phyloP scores from a whole-genome alignment of 2,329 filamentous ascomycete genomes.

The Periglandula ipomoeae region DNA sequence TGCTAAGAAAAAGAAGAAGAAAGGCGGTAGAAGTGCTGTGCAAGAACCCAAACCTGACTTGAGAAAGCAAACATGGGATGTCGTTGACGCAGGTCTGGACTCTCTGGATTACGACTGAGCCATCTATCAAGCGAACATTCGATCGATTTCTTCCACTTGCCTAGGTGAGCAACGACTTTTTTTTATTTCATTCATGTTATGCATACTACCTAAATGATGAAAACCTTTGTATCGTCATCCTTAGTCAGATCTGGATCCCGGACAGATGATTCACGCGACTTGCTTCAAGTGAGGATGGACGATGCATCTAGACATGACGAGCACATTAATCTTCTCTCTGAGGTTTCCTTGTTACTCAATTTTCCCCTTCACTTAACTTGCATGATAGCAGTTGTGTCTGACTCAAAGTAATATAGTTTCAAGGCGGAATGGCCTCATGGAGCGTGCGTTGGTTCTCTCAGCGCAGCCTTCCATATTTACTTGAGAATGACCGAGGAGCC shows the following conservation, averaged over 20 bases:
- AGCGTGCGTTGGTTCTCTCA: neutral
- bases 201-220: constrained; percentile 63
- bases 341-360: constrained; percentile 14
- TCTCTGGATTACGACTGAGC: constrained; percentile 51
- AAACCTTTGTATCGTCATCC: constrained; percentile 87
- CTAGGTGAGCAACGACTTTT: constrained; percentile 21
- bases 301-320: constrained; percentile 34
- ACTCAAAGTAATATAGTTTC: no score
- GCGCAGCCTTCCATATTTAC: no score
- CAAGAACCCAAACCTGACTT: constrained; percentile 49
- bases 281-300: constrained; percentile 20
- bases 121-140: neutral
- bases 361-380: neutral
- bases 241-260: constrained; percentile 61
- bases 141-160: no score
- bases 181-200: neutral
- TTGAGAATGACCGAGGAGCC: no score
- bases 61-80: constrained; percentile 58
- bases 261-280: constrained; percentile 23
- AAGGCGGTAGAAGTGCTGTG: constrained; percentile 27
- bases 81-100: constrained; percentile 52
- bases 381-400: neutral
- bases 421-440: no score
- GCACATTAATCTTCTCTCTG: constrained; percentile 48
- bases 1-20: constrained; percentile 28